A percentile compares a stretch with the other conserved stretches of the same genome.
These are phyloP conservation scores for Sporothrix phasma DNA, from an alignment of 2,329 filamentous ascomycete species.

Conservation along the genomic window DNA sequence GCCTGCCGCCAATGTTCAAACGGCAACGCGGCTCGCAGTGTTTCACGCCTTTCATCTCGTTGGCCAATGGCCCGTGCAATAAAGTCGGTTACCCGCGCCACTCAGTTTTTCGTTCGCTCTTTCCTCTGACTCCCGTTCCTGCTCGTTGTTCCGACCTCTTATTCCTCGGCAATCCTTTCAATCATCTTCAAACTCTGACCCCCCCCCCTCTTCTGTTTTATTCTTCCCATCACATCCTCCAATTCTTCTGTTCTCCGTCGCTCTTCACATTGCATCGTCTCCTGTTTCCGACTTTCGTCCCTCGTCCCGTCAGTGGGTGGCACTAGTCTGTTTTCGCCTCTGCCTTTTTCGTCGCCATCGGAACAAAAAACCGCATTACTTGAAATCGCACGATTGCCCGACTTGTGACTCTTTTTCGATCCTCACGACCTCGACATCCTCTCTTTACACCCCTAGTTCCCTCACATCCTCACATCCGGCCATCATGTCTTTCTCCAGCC, in stretches of 20 bases:
- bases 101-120: constrained; percentile 4
- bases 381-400: not conserved
- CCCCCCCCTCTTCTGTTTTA: not conserved
- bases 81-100: not conserved
- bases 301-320: not conserved
- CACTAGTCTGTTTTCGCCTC: not conserved
- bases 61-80: constrained; percentile 13
- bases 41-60: not conserved
- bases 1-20: not conserved
- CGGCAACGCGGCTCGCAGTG: not conserved
- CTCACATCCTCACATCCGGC: not conserved
- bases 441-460: no score
- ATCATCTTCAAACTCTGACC: not conserved
- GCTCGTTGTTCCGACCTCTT: no score
- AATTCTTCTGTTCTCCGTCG: not conserved
- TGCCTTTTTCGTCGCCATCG: not conserved
- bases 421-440: not conserved
- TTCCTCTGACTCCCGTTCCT: not conserved
- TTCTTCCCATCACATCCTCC: not conserved
- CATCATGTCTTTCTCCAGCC: constrained; percentile 57
- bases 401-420: not conserved
- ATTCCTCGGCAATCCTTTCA: not conserved
- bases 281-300: not conserved
- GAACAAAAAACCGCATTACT: not conserved
- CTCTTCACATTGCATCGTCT: not conserved